Percentiles rank a stretch among this genome's conserved stretches.
phyloP scores from a whole-genome alignment of 129 eudicot genomes.

The Artemisia annua region DNA sequence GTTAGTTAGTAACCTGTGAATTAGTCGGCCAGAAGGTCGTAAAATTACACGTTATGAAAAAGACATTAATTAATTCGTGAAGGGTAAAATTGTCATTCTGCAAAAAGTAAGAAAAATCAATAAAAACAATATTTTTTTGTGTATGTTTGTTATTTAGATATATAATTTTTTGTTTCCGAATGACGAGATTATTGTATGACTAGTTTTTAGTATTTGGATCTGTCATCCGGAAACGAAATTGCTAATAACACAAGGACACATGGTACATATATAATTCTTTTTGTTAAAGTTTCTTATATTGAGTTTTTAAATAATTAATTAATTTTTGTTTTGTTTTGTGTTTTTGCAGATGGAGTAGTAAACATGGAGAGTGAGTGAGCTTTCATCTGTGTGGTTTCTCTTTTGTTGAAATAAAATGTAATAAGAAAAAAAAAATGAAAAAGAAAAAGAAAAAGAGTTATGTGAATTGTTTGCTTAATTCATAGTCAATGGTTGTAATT shows the following conservation, averaged over 20 bases:
- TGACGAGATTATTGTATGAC: too few species aligned
- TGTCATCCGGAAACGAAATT: too few species aligned
- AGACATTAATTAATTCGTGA: neutral
- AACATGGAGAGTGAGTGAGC: conserved; percentile 23
- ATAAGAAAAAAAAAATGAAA: conserved; percentile 4
- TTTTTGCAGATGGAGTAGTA: conserved; percentile 28
- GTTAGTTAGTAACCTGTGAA: too few species aligned
- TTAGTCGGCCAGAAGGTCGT: too few species aligned
- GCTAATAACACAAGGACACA: too few species aligned
- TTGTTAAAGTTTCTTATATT: neutral
- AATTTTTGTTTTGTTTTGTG: neutral
- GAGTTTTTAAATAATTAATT: neutral
- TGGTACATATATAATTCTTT: too few species aligned
- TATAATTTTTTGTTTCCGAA: too few species aligned
- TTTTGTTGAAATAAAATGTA: conserved; percentile 30
- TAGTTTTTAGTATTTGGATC: too few species aligned
- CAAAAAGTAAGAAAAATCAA: too few species aligned
- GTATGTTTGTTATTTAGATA: too few species aligned
- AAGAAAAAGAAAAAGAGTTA: neutral
- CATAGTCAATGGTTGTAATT: conserved; percentile 23
- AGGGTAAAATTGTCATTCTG: neutral
- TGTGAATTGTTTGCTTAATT: conserved; percentile 23
- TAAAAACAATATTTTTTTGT: too few species aligned
- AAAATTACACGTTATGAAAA: neutral
- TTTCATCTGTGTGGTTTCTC: conserved; percentile 30